phyloP scores from a whole-genome alignment of 2,329 filamentous ascomycete genomes.

The Ophiostoma piceae region DNA sequence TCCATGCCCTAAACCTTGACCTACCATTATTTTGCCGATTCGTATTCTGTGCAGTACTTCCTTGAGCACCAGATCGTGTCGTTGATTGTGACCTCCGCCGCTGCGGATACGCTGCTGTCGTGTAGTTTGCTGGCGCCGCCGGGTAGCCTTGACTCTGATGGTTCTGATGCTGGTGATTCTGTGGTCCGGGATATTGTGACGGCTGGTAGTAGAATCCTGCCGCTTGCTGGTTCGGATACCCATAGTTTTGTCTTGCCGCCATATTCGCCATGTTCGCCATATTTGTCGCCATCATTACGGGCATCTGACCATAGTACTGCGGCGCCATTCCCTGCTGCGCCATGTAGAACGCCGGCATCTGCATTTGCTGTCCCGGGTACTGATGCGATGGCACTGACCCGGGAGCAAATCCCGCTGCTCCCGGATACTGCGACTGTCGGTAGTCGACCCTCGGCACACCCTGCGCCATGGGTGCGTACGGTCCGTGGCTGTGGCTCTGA shows the following conservation, averaged over 20 bases:
- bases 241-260: background rate
- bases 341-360: background rate
- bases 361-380: background rate
- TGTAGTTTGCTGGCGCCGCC: background rate
- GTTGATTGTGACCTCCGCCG: background rate
- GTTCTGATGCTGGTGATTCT: background rate
- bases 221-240: background rate
- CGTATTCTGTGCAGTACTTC: background rate
- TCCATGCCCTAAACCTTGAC: background rate
- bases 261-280: background rate
- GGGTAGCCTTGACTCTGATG: background rate
- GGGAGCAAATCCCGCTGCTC: background rate
- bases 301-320: background rate
- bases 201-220: background rate
- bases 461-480: background rate
- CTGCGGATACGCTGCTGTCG: background rate
- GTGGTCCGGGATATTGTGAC: background rate
- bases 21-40: background rate
- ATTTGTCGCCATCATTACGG: background rate
- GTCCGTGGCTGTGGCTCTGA: background rate
- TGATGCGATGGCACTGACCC: background rate
- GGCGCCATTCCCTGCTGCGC: background rate
- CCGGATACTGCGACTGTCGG: background rate
- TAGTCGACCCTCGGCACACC: background rate
- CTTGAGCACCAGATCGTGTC: background rate